These are phyloP conservation scores for Margaritispora aquatica DNA, from an alignment of 495 filamentous ascomycete species.

Conservation along the genomic window DNA sequence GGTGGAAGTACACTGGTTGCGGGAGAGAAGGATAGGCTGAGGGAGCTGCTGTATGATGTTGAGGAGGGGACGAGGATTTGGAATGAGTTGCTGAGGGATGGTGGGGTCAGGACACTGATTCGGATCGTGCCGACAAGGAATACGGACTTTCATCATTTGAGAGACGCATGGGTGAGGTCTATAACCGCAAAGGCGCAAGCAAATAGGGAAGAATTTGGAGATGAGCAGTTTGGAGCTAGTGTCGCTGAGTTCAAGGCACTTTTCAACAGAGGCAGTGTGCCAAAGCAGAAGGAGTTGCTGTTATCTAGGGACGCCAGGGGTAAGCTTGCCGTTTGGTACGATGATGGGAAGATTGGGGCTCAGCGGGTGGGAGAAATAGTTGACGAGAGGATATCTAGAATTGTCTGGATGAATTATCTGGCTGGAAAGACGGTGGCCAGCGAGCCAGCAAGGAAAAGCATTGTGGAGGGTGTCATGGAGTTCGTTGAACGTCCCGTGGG, in stretches of 20 bases:
- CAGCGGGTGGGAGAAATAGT: constrained; percentile 58
- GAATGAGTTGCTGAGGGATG: constrained; percentile 58
- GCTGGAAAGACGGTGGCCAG: constrained; percentile 83
- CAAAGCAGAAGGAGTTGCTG: constrained; percentile 67
- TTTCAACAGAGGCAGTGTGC: constrained; percentile 69
- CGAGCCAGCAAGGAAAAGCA: constrained; percentile 68
- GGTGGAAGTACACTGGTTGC: constrained; percentile 78
- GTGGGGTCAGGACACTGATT: constrained; percentile 61
- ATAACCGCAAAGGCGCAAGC: constrained; percentile 64
- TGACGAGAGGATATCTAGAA: constrained; percentile 73
- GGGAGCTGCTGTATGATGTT: constrained; percentile 59
- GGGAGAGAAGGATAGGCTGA: constrained; percentile 66
- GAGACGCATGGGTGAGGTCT: constrained; percentile 84
- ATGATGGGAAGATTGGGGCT: constrained; percentile 43
- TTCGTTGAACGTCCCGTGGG: constrained; percentile 87
- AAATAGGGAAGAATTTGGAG: constrained; percentile 45
- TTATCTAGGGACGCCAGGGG: constrained; percentile 64
- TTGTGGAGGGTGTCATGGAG: constrained; percentile 82
- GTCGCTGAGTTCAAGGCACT: constrained; percentile 65
- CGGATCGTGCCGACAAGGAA: constrained; percentile 78
- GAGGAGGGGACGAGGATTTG: constrained; percentile 62
- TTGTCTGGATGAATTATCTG: constrained; percentile 87
- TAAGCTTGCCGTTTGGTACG: constrained; percentile 60
- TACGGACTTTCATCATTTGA: constrained; percentile 86
- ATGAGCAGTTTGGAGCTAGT: constrained; percentile 62